These are phyloP conservation scores for Macrocybe gigantea DNA, from an alignment of 768 basidiomycete species.

Conservation along the genomic window DNA sequence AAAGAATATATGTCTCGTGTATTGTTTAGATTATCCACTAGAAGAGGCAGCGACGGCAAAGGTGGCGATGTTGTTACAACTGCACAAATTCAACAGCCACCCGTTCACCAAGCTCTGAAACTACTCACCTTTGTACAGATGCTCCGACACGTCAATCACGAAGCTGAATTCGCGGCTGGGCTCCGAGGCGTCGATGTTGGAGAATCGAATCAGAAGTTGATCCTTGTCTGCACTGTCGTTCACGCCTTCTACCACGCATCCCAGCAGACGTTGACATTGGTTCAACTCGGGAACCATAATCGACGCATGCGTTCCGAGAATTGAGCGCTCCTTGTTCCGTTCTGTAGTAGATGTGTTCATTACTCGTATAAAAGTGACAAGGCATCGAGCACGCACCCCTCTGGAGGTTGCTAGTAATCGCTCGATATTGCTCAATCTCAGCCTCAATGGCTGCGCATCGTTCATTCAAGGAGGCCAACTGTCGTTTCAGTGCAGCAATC, in stretches of 20 bases:
- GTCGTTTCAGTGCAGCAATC: slow-evolving; percentile 55
- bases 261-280: slow-evolving; percentile 49
- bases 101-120: neutral
- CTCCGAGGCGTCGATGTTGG: slow-evolving; percentile 52
- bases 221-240: slow-evolving; percentile 36
- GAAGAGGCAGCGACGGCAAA: slow-evolving; percentile 57
- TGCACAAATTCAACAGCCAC: slow-evolving; percentile 21
- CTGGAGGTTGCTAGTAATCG: slow-evolving; percentile 51
- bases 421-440: slow-evolving; percentile 71
- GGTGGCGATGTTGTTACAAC: slow-evolving; percentile 78
- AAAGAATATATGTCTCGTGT: slow-evolving; percentile 67
- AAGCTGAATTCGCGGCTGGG: slow-evolving; percentile 63
- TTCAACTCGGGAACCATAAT: slow-evolving; percentile 49
- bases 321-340: slow-evolving; percentile 57
- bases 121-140: slow-evolving; percentile 56
- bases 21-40: slow-evolving; percentile 68
- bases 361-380: neutral
- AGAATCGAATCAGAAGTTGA: slow-evolving; percentile 69
- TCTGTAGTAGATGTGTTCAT: slow-evolving; percentile 32
- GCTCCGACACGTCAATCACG: slow-evolving; percentile 65
- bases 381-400: slow-evolving; percentile 39
- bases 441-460: slow-evolving; percentile 50
- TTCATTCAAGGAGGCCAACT: slow-evolving; percentile 59
- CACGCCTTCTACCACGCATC: slow-evolving; percentile 74
- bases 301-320: slow-evolving; percentile 48